Base-by-base conservation (phyloP, 768 basidiomycete genomes). In the Boletus sp. region DNA sequence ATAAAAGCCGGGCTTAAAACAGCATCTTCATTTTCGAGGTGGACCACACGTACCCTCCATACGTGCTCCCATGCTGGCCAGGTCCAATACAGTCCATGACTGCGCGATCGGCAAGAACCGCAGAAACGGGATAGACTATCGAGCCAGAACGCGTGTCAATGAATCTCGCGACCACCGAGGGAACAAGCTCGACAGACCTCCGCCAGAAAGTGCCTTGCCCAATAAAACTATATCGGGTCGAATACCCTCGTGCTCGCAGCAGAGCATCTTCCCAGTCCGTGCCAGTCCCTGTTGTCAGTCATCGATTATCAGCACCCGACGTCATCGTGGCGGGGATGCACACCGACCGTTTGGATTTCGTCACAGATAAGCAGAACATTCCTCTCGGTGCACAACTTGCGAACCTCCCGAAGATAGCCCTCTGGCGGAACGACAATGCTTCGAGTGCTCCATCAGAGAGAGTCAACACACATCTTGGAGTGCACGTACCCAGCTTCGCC, bases 351-450 rank as follows among this genome's bases (percentile, higher is more conserved):
- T 74, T 99, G 97, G 60, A 99, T 94, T 73, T 99, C 97, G 63
- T 99, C 97, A 64, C 93, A 95, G 67, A 99, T 98, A 36, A 99
- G 78, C n/a, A 99, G 79, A 0, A 94, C 93, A 48, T 96, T 93
- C 74, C 95, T 85, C 73, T 90, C 84, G 77, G 89, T 90, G 82
- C 97, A 99, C 29, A 98, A 79, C 52, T 81, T 86, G 50, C 87
- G 86, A 29, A 87, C 87, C 62, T 84, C 76, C 32, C 82, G 70
- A 39, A 99, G 81, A 74, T 99, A 99, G 6, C 94, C 94, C 8
- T 81, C 79, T 1, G 89, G 86, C 0, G 97, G 97, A 11, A 98
- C 91, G 57, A 98, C 86, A 63, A 99, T 96, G 11, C 94, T 94
- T 66, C 20, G 44, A 8, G 41, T 14, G 35, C 17, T 17, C 10